A percentile compares a stretch with the other conserved stretches of the same genome.
These are phyloP conservation scores for Phoma herbarum DNA, from an alignment of 2,329 filamentous ascomycete species.

Conservation along the genomic window DNA sequence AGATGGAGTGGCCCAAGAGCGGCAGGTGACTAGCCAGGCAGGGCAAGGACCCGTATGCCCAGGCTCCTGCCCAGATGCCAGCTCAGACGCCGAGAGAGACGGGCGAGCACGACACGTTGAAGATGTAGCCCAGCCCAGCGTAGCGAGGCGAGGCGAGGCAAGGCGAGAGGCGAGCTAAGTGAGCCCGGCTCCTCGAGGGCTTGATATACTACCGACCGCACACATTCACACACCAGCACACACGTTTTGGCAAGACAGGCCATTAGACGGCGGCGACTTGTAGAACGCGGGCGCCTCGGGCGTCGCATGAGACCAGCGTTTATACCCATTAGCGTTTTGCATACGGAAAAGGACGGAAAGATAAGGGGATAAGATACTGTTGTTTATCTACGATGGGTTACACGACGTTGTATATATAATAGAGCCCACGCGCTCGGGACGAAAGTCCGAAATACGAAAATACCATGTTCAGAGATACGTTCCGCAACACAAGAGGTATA, in stretches of 20 bases:
- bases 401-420: conserved; percentile 11
- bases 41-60: conserved; percentile 9
- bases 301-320: conserved; percentile 12
- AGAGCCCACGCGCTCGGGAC: conserved; percentile 14
- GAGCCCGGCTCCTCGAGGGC: too few species aligned
- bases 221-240: background rate
- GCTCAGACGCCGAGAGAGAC: conserved; percentile 1
- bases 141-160: background rate
- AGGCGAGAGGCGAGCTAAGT: too few species aligned
- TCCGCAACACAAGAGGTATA: background rate
- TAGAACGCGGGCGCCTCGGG: background rate
- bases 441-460: conserved; percentile 15
- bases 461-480: background rate
- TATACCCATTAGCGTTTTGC: conserved; percentile 31
- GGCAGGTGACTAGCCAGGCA: conserved; percentile 6
- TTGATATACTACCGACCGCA: background rate
- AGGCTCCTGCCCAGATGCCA: conserved; percentile 7
- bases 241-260: background rate
- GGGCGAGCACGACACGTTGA: conserved; percentile 15
- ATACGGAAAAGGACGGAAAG: conserved; percentile 3
- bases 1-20: conserved; percentile 18
- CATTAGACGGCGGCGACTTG: conserved; percentile 1
- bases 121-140: background rate
- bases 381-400: conserved; percentile 2
- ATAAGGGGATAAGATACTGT: background rate